Base-by-base conservation (phyloP, 1,139 yeast species). In the Arxiozyma telluris region DNA sequence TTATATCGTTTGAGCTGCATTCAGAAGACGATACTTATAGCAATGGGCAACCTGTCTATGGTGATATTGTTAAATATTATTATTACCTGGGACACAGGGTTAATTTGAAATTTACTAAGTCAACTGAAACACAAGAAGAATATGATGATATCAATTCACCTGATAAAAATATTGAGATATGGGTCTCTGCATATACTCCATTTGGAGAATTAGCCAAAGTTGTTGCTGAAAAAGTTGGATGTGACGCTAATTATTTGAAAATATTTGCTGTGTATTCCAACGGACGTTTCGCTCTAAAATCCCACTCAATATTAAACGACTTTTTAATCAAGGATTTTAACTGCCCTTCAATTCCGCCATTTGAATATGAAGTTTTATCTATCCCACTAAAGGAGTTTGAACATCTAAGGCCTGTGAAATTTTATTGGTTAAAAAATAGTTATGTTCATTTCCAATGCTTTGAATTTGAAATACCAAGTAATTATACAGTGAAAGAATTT, bases 371-470 rank as follows among this genome's bases (percentile, higher is more conserved):
- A 64, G 71, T 86, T 1, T 76, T 94, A 62, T 84, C 82, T 47
- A 83, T 90, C 50, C 82, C 91, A 7, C 73, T 93, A 57, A 77
- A 74, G 43, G 95, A 90, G 58, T 79, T 85, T 62, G 98, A 94
- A 68, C 82, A 79, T 59, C 80, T 89, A 81, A 80, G 81, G 57
- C 71, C 81, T 9, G 71, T 91, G 44, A 80, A 78, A 56, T 74
- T 86, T 30, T 76, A 75, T 56, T 86, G 91, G 90, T 70, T 85
- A 34, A 78, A 79, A 2, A 77, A 77, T 52, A 80, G 81, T 22
- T 77, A 84, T 48, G 75, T 83, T 54, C 84, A 83, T 60, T 87
- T 78, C 61, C 91, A 84, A 58, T 76, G 77, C 49, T 80, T 78
- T 63, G 96, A 88, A 54, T 76, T 90, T 52, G 76, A 86, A 59